phyloP scores from a whole-genome alignment of 2,329 filamentous ascomycete species.

The Polytolypa hystricis region DNA sequence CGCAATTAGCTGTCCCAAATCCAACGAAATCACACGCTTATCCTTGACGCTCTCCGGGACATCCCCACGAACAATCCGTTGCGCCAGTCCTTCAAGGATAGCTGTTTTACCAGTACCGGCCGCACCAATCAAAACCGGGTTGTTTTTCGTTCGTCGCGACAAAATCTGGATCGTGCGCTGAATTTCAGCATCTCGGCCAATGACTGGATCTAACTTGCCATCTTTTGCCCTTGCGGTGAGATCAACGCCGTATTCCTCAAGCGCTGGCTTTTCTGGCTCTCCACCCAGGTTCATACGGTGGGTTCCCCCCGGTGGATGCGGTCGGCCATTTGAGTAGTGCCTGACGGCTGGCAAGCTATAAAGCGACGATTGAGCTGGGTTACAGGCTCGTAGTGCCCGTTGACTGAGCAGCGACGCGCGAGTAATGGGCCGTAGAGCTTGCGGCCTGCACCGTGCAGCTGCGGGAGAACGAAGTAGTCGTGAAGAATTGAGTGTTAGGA shows the following conservation, averaged over 20 bases:
- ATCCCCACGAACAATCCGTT: slow-evolving; percentile 82
- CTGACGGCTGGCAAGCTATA: slow-evolving; percentile 16
- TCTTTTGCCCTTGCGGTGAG: slow-evolving; percentile 73
- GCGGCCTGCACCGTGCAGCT: slow-evolving; percentile 1
- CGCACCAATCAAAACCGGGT: slow-evolving; percentile 84
- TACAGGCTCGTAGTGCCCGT: background rate
- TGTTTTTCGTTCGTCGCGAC: slow-evolving; percentile 88
- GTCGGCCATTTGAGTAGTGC: slow-evolving; percentile 50
- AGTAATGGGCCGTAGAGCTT: slow-evolving; percentile 1
- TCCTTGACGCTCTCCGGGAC: slow-evolving; percentile 94
- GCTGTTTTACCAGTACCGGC: slow-evolving; percentile 92
- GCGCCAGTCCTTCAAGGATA: slow-evolving; percentile 78
- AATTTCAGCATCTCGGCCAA: slow-evolving; percentile 83
- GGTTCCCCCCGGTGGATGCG: slow-evolving; percentile 82
- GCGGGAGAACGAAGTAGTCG: slow-evolving; percentile 4
- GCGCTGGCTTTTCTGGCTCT: slow-evolving; percentile 66
- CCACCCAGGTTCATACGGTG: slow-evolving; percentile 84
- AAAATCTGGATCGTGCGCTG: slow-evolving; percentile 90
- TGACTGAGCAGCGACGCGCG: slow-evolving; percentile 1
- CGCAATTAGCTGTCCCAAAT: slow-evolving; percentile 85
- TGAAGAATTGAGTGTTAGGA: too few relatives aligned
- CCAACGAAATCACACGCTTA: slow-evolving; percentile 76
- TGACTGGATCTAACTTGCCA: slow-evolving; percentile 91
- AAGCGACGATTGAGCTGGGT: background rate
- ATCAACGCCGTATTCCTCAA: slow-evolving; percentile 87